Conservation (phyloP, 1,284 basidiomycete species). For the Hypsizygus ulmarius region DNA sequence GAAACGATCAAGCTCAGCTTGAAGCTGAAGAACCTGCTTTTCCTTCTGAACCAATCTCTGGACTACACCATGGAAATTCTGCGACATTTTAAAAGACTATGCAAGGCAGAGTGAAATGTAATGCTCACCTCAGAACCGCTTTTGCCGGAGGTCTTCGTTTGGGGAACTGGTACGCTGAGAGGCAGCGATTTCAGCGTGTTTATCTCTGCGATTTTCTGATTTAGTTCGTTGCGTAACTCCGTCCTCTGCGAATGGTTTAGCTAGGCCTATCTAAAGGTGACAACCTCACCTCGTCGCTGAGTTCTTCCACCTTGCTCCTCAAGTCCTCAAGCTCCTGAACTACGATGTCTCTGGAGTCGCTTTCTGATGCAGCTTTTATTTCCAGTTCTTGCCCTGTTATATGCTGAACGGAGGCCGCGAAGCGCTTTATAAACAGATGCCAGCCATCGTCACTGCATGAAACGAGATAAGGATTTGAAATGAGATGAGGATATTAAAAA, state of each 20-base stretch:
- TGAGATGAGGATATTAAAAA: not conserved
- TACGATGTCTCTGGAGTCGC: conserved; percentile 42
- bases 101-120: not conserved
- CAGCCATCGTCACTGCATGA: conserved; percentile 57
- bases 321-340: conserved; percentile 64
- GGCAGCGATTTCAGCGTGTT: conserved; percentile 63
- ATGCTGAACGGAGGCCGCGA: conserved; percentile 60
- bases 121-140: conserved; percentile 48
- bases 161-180: conserved; percentile 32
- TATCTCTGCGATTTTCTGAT: conserved; percentile 62
- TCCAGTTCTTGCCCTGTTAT: conserved; percentile 68
- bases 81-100: conserved; percentile 7
- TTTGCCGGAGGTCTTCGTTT: conserved; percentile 39
- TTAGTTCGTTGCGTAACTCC: conserved; percentile 50
- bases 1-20: conserved; percentile 67
- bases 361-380: conserved; percentile 45
- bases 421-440: conserved; percentile 59
- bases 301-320: conserved; percentile 54
- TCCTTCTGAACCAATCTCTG: conserved; percentile 83
- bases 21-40: conserved; percentile 76
- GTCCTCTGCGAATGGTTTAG: conserved; percentile 39
- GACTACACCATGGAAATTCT: conserved; percentile 76
- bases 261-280: not conserved
- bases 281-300: conserved; percentile 59
- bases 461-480: not conserved